Evolutionary conservation across 495 filamentous ascomycete genomes (phyloP), one percentile per base, ranked within the genome.

Genomic region (Stereocaulon alpinum): DNA sequence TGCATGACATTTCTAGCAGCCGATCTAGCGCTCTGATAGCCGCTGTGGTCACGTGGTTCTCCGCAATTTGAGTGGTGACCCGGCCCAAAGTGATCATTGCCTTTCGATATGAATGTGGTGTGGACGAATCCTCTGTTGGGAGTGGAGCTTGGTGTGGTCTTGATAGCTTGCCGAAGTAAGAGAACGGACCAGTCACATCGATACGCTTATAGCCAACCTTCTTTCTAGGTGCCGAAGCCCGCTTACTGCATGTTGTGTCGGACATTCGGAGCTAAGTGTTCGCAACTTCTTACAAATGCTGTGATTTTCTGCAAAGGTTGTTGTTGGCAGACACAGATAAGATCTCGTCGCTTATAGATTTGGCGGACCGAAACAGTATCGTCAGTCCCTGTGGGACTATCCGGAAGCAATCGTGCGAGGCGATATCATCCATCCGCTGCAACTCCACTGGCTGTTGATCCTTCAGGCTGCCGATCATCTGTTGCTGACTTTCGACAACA

Each of bases 161-260:
- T 37, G 6, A 12, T 37, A 12, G 34, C 34, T 4, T 37, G 12
- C 34, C 34, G 34, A 37, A 37, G 34, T 12, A 9, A 10, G 30
- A 24, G 30, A 52, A 32, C 49, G 49, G 34, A 5, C 49, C 49
- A 52, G 6, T 34, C 49, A 52, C 30, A 34, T 18, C 49, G 0
- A 4, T 20, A 52, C 49, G 49, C 49, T 52, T 52, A 34, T 52
- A 52, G 18, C 49, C 49, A 52, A 52, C 49, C 29, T 52, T 52
- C 30, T 51, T 51, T 52, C 49, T n/a, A 18, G 30, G 6, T 34
- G 49, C 30, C 30, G 6, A 30, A 34, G 7, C 7, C 14, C 27
- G 17, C 29, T 29, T 29, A n/a, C 30, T 27, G 20, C 49, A 52
- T 29, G 49, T 18, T 30, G 17, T 37, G 29, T 52, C 49, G 49